Base-by-base conservation (phyloP, 164 flowering plant species). In the Berberis thunbergii region DNA sequence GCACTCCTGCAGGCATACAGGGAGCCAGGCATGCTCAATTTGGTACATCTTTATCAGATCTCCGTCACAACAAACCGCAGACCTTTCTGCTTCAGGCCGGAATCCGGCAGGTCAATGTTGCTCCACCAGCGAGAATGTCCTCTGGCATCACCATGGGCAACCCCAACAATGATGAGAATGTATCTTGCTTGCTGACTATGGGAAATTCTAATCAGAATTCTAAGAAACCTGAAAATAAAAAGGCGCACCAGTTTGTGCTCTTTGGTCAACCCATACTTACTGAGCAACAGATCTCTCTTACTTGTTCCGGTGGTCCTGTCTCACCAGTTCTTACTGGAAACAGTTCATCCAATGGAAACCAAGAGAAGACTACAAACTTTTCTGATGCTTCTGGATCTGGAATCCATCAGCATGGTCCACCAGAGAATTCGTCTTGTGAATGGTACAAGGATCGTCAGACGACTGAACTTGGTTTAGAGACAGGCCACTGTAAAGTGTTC, bases 11-110 rank as follows among this genome's bases (percentile, higher is more conserved):
- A 79, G 86, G 96, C 86, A 87, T 89, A 78, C 96, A 89, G 94
- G 96, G 96, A 87, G 94, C 96, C 96, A 89, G 96, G 96, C 96
- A 89, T 76, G 81, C 82, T 80, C 88, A 79, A 65, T 83, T 72
- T 64, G 77, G 83, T 74, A 57, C 72, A 71, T 65, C 88, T 57
- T 73, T 76, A 59, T 72, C 81, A 50, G 84, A 83, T 72, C 75
- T 75, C 77, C 79, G 69, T 65, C 73, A 74, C 67, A 75, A 74
- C 69, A 81, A 75, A 63, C 71, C 74, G 60, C 85, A 75, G 67
- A 6, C 52, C 8, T 6, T 6, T 49, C 11, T 49, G 11, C 11
- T 49, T 49, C 52, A 49, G 52, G 8, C 52, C 11, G 6, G 52
- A 49, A 49, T 6, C 8, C 6, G 11, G 8, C 26, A 26, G 26